These are phyloP conservation scores for Tuber aestivum DNA, from an alignment of 495 filamentous ascomycete genomes.

Conservation along the genomic window DNA sequence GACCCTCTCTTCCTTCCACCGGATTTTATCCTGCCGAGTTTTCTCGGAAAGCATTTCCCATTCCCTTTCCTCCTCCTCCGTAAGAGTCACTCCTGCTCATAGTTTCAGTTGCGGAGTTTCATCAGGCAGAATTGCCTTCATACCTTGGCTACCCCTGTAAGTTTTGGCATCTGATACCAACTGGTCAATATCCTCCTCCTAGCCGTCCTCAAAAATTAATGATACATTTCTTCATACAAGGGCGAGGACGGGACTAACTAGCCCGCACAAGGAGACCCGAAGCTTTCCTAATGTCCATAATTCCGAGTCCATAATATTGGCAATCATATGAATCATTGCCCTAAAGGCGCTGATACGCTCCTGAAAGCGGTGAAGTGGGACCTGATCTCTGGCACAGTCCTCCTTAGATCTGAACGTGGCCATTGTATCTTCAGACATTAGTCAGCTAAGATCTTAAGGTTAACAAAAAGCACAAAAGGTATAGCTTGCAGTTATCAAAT, in stretches of 20 bases:
- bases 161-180: background rate
- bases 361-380: constrained; percentile 1
- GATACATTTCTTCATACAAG: background rate
- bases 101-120: too few species aligned
- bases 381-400: background rate
- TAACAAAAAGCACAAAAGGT: background rate
- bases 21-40: too few species aligned
- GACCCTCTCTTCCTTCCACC: background rate
- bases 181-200: background rate
- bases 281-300: background rate
- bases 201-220: background rate
- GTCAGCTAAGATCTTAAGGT: background rate
- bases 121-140: background rate
- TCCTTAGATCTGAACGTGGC: background rate
- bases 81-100: too few species aligned
- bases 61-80: too few species aligned
- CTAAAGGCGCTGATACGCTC: background rate
- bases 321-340: background rate
- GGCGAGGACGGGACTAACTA: background rate
- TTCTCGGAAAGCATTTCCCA: too few species aligned
- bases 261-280: background rate
- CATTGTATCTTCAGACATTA: background rate
- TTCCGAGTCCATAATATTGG: background rate
- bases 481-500: background rate
- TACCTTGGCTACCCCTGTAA: background rate